These are phyloP conservation scores for Caryocar brasiliense DNA, from an alignment of 441 rosid genomes.

Conservation along the genomic window DNA sequence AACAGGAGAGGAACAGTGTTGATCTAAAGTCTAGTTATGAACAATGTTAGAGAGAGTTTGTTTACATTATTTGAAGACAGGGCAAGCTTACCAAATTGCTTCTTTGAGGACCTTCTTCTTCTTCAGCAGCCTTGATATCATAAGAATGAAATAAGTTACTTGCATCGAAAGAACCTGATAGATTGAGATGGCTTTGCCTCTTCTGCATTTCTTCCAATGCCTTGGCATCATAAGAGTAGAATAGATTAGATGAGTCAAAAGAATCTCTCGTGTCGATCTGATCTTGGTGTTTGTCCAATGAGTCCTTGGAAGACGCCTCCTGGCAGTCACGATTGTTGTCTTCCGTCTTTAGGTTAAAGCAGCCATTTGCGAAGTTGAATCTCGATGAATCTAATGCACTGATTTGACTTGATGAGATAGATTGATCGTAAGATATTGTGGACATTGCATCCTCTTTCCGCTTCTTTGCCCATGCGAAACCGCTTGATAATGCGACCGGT, in stretches of 20 bases:
- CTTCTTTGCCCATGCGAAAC: constrained; percentile 71
- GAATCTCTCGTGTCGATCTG: too few relatives aligned
- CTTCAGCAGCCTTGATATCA: constrained; percentile 18
- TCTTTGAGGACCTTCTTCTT: constrained; percentile 17
- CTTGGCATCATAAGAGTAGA: too few relatives aligned
- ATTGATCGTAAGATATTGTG: constrained; percentile 41
- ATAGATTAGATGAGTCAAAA: too few relatives aligned
- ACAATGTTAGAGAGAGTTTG: too few relatives aligned
- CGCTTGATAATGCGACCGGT: constrained; percentile 51
- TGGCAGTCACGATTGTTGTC: constrained; percentile 7
- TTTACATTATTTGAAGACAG: too few relatives aligned
- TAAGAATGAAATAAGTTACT: constrained; percentile 19
- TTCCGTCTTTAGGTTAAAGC: constrained; percentile 18
- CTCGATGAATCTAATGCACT: constrained; percentile 39
- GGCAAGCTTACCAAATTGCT: constrained; percentile 32
- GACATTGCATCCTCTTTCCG: constrained; percentile 41
- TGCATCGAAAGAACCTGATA: constrained; percentile 27
- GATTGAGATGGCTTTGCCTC: constrained; percentile 11
- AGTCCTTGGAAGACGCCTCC: background rate
- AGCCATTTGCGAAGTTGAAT: constrained; percentile 36
- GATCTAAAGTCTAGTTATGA: too few relatives aligned
- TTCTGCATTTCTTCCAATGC: constrained; percentile 7
- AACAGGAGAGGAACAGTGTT: too few relatives aligned
- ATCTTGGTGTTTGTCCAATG: too few relatives aligned
- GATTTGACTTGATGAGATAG: constrained; percentile 41